These are phyloP conservation scores for Rhizopus sp. DNA, from an alignment of 371 early-diverging fungal genomes.

Conservation along the genomic window DNA sequence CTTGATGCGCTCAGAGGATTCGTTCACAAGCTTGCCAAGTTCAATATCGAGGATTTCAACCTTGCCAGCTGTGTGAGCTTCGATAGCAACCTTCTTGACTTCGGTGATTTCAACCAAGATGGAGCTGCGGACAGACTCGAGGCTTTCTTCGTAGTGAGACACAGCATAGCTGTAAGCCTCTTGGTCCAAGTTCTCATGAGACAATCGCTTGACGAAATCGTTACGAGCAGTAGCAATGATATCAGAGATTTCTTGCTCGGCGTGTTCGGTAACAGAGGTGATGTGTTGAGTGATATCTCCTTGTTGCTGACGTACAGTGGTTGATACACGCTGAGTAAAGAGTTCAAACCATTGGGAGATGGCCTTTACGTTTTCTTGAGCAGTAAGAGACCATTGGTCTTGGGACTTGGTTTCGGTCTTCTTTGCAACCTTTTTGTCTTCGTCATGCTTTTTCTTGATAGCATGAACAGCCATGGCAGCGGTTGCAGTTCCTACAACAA, in stretches of 20 bases:
- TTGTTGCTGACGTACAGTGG: conserved; percentile 8
- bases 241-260: conserved; percentile 29
- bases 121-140: conserved; percentile 22
- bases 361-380: conserved; percentile 23
- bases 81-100: conserved; percentile 31
- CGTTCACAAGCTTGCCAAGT: conserved; percentile 11
- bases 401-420: conserved; percentile 9
- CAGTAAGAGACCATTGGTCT: conserved; percentile 21
- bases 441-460: conserved; percentile 16
- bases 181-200: conserved; percentile 28
- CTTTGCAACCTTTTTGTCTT: conserved; percentile 8
- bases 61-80: conserved; percentile 27
- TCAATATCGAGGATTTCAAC: conserved; percentile 16
- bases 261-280: conserved; percentile 14
- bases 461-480: conserved; percentile 27
- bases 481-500: conserved; percentile 26
- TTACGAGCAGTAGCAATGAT: conserved; percentile 28
- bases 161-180: conserved; percentile 27
- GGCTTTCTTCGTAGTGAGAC: conserved; percentile 32
- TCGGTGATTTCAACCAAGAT: conserved; percentile 26
- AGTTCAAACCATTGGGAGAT: conserved; percentile 33
- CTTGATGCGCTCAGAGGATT: conserved; percentile 24
- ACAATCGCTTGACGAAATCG: conserved; percentile 28
- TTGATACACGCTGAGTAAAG: conserved; percentile 21
- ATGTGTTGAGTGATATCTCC: conserved; percentile 17